phyloP scores from a whole-genome alignment of 768 basidiomycete species.

The Russula griseocarnosa region DNA sequence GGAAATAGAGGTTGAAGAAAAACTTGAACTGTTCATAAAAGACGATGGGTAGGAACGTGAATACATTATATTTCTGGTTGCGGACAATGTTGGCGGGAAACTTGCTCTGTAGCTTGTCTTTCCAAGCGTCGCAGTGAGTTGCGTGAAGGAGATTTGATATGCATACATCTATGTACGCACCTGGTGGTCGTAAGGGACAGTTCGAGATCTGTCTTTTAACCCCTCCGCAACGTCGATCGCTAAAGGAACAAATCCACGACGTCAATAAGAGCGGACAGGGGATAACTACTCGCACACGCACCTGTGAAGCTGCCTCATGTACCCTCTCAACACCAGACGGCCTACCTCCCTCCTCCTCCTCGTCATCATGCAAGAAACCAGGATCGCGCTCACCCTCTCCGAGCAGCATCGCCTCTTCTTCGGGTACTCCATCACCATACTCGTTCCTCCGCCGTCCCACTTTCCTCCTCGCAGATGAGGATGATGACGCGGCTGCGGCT shows the following conservation, averaged over 20 bases:
- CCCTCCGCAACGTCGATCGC: conserved; percentile 32
- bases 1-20: conserved; percentile 99
- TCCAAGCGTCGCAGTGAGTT: not conserved
- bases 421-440: conserved; percentile 20
- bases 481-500: not conserved
- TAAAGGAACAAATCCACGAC: conserved; percentile 30
- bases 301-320: conserved; percentile 30
- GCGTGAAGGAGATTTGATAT: not conserved
- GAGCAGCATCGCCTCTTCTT: conserved; percentile 25
- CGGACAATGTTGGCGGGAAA: conserved; percentile 89
- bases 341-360: conserved; percentile 36
- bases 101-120: conserved; percentile 66
- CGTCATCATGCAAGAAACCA: conserved; percentile 40
- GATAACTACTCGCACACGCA: conserved; percentile 18
- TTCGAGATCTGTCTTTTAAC: conserved; percentile 67
- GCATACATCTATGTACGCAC: conserved; percentile 35
- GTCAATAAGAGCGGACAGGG: not conserved
- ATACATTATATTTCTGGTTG: conserved; percentile 96
- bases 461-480: conserved; percentile 15
- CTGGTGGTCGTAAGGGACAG: conserved; percentile 74
- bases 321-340: conserved; percentile 3
- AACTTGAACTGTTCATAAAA: conserved; percentile 99
- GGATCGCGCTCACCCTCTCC: conserved; percentile 34
- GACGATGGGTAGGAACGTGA: conserved; percentile 96
- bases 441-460: conserved; percentile 20